Percentiles rank a stretch among this genome's conserved stretches.
Conservation (phyloP, 2,329 filamentous ascomycete genomes). For the Alternaria gansuensis region DNA sequence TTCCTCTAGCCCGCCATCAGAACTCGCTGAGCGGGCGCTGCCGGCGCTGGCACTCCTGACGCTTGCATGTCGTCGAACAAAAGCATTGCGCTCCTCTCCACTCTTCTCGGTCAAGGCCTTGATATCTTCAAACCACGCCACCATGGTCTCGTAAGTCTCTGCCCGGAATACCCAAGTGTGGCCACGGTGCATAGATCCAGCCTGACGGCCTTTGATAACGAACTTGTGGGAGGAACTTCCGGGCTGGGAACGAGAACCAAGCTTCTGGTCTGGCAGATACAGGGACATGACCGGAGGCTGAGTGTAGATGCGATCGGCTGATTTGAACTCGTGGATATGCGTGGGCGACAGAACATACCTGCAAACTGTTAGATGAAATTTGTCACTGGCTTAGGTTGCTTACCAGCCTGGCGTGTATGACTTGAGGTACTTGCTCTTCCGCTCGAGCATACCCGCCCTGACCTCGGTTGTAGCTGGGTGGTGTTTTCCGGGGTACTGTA, state of each 20-base stretch:
- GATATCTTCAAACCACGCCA: constrained; percentile 95
- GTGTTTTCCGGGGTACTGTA: constrained; percentile 90
- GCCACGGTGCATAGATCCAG: constrained; percentile 86
- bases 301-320: constrained; percentile 83
- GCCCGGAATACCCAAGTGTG: constrained; percentile 75
- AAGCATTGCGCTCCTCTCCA: constrained; percentile 86
- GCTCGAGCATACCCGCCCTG: constrained; percentile 87
- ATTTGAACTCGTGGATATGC: constrained; percentile 98
- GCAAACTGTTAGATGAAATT: constrained; percentile 18
- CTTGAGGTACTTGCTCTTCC: constrained; percentile 98
- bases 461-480: constrained; percentile 86
- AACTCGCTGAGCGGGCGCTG: constrained; percentile 63
- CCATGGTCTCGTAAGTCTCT: constrained; percentile 87
- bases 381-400: constrained; percentile 45
- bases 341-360: constrained; percentile 97
- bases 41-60: constrained; percentile 77
- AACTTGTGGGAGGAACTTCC: constrained; percentile 94
- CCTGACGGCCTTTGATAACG: constrained; percentile 94
- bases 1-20: constrained; percentile 49
- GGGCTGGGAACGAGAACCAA: constrained; percentile 86
- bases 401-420: constrained; percentile 96
- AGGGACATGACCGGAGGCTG: constrained; percentile 96
- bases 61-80: constrained; percentile 82
- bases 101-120: constrained; percentile 87
- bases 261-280: constrained; percentile 91